Base-by-base conservation (phyloP, 2,329 filamentous ascomycete genomes). In the Diplodia corticola region DNA sequence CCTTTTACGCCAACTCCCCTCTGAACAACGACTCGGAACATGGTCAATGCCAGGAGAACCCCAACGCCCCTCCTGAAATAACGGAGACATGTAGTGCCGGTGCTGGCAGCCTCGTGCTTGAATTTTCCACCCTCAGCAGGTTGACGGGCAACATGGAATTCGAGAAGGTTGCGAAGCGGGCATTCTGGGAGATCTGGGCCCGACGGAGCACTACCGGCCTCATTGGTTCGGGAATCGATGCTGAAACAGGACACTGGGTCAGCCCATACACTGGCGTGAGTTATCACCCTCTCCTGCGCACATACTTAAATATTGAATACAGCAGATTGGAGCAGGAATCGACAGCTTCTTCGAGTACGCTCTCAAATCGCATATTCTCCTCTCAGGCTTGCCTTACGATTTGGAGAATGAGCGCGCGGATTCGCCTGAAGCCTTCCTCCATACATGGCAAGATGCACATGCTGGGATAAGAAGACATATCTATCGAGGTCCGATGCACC, bases 321-420 rank as follows among this genome's bases (percentile, higher is more conserved):
- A 61, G 68, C 68, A 82, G 80, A 96, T 99, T 71, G 95, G 95
- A 59, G 95, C 95, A 7, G 95, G 95, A 46, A 92, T 97, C 73
- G 95, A 99, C 80, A 97, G 93, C 79, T 99, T 99, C 80, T 98
- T 97, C 74, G 95, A 99, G 79, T 99, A 99, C 78, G 93, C 95
- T 3, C 85, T 98, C 73, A 99, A 99, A 79, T 93, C 93, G 20
- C 89, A 97, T 74, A 91, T 99, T 67, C 80, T 99, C 26, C 86
- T 98, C 24, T 97, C 94, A 2, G 91, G 92, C 1, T 87, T 83
- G 5, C 77, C 79, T 0, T 78, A 77, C 67, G 72, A 80, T 51
- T 49, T 73, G 5, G 65, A 69, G 13, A 72, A 86, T 2, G 85
- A 88, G 61, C 85, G 90, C 68, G 87, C 92, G 69, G 75, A 82